Evolutionary conservation across 495 filamentous ascomycete species (phyloP), one percentile per base, ranked within the genome.

Genomic region (Hypoxylon lienhwacheense): DNA sequence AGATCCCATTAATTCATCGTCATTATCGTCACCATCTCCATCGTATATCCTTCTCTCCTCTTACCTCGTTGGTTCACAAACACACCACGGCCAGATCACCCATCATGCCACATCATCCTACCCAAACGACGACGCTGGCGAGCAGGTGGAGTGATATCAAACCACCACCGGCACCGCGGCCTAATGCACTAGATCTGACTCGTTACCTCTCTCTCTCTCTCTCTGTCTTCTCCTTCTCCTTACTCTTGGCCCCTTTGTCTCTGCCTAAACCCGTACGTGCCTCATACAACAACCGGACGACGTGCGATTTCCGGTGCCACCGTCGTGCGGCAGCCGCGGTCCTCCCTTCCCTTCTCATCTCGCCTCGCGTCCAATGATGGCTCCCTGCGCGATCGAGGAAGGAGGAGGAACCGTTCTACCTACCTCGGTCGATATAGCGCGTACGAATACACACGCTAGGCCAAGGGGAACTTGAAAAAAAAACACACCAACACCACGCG

Each of bases 101-200:
- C 12, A 46, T 55, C 57, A 55, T 41, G 51, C 57, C 57, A 61
- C 57, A 61, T 61, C 57, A 61, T 48, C 41, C 46, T 47, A 61
- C 51, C 4, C 34, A 47, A 43, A 47, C 35, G 24, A 44, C n/a
- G 15, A 20, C 25, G 51, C 51, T 14, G 25, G 34, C 11, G 26
- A 55, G n/a, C n/a, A n/a, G n/a, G n/a, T 43, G 51, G 40, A 51
- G 35, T 55, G 50, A 51, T 32, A 51, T 44, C 35, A 47, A 52
- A 36, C 29, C 26, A 47, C 37, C 8, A 22, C 46, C 57, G 29
- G 42, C 26, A 8, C 39, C 46, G 50, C 45, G 47, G 37, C 4
- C 15, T 28, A 24, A 15, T 47, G 19, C 41, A 14, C 28, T n/a
- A 47, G 15, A 24, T 31, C 40, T 52, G 31, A 35, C 55, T 41